These are phyloP conservation scores for Rhynchosporium agropyri DNA, from an alignment of 2,329 filamentous ascomycete genomes.

Conservation along the genomic window DNA sequence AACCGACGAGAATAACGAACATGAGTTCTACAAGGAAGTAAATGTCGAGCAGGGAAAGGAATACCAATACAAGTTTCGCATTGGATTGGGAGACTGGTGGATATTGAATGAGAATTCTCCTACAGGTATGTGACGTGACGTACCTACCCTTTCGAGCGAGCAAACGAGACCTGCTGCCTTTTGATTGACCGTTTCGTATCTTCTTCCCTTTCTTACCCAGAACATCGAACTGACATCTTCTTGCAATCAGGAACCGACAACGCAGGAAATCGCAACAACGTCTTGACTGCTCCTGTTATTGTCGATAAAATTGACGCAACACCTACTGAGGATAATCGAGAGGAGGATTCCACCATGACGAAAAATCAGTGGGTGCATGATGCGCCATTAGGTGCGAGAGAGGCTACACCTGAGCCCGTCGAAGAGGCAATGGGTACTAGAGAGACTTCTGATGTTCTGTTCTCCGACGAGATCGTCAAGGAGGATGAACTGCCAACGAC, in stretches of 20 bases:
- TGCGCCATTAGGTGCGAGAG: background rate
- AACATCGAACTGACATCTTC: conserved; percentile 19
- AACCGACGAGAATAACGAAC: conserved; percentile 54
- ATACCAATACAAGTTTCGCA: conserved; percentile 75
- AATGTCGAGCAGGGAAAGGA: conserved; percentile 57
- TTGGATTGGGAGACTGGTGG: conserved; percentile 71
- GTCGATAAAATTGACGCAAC: conserved; percentile 16
- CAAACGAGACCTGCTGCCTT: conserved; percentile 2
- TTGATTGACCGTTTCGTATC: conserved; percentile 2
- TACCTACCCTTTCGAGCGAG: conserved; percentile 9
- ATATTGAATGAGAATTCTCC: conserved; percentile 64
- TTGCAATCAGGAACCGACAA: conserved; percentile 50
- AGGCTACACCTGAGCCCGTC: conserved; percentile 8
- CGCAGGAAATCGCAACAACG: conserved; percentile 57
- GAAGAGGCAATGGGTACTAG: conserved; percentile 26
- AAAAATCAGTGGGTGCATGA: background rate
- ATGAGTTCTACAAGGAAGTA: conserved; percentile 61
- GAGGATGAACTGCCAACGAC: conserved; percentile 15
- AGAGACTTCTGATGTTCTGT: conserved; percentile 23
- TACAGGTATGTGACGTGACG: conserved; percentile 51
- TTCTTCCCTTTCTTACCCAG: background rate
- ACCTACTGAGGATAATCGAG: conserved; percentile 9
- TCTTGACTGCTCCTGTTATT: conserved; percentile 44
- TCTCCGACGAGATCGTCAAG: conserved; percentile 26
- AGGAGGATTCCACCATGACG: conserved; percentile 1